These are phyloP conservation scores for Lasiosphaeria hispida DNA, from an alignment of 495 filamentous ascomycete species.

Conservation along the genomic window DNA sequence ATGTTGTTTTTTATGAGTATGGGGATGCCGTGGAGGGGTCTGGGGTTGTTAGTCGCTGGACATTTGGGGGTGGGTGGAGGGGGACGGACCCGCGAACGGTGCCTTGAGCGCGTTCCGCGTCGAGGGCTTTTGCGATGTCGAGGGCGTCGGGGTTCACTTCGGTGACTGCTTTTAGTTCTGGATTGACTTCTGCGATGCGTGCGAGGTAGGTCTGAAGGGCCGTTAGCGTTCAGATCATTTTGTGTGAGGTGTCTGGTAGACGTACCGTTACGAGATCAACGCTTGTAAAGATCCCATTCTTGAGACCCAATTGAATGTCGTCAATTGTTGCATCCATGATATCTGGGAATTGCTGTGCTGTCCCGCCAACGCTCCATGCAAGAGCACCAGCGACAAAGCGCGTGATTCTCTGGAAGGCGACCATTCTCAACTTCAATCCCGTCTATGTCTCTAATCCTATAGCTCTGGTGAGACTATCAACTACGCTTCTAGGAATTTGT, in stretches of 20 bases:
- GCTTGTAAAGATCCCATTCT: neutral
- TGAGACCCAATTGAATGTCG: neutral
- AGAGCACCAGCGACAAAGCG: no score
- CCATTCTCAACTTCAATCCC: no score
- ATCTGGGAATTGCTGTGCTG: neutral
- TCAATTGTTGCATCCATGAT: constrained; percentile 4
- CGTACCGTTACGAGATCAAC: constrained; percentile 1
- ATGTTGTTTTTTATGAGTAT: constrained; percentile 36
- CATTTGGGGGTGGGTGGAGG: no score
- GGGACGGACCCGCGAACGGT: constrained; percentile 6
- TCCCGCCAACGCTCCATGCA: no score
- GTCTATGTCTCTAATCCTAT: no score
- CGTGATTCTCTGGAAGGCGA: no score
- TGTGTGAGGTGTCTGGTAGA: neutral
- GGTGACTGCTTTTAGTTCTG: constrained; percentile 36
- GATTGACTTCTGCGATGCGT: constrained; percentile 55
- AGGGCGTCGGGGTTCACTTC: constrained; percentile 46
- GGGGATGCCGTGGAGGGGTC: constrained; percentile 4
- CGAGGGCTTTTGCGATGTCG: constrained; percentile 25
- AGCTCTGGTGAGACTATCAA: no score
- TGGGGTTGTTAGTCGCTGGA: no score
- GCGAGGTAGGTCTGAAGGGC: constrained; percentile 39
- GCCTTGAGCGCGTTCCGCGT: constrained; percentile 8
- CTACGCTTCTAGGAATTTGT: no score
- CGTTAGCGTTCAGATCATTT: neutral